Evolutionary conservation across 2,329 filamentous ascomycete genomes (phyloP).

Genomic region (Fusarium setosum): DNA sequence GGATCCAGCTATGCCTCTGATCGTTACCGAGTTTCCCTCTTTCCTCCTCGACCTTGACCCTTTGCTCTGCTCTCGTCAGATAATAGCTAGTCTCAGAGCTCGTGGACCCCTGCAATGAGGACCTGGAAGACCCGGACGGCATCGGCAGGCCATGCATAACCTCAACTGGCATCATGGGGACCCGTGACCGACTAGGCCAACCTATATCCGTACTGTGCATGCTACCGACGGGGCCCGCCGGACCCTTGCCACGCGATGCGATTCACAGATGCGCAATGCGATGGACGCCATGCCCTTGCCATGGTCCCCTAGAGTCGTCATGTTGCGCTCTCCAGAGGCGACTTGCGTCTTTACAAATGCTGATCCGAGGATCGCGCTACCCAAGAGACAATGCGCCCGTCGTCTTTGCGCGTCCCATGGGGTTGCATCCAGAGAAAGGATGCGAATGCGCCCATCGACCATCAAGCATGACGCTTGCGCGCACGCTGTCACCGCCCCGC

Average conservation of each 20-base stretch:
- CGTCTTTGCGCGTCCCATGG: constrained; percentile 16
- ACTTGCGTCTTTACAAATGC: background rate
- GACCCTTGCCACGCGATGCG: constrained; percentile 39
- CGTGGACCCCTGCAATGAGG: constrained; percentile 32
- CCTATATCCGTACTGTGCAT: constrained; percentile 28
- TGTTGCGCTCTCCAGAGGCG: background rate
- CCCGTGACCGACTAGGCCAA: constrained; percentile 31
- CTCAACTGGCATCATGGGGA: constrained; percentile 21
- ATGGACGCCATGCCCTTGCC: constrained; percentile 8
- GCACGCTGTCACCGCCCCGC: constrained; percentile 45
- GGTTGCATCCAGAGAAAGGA: constrained; percentile 36
- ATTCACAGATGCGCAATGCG: constrained; percentile 37
- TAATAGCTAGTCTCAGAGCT: constrained; percentile 7
- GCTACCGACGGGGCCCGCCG: constrained; percentile 27
- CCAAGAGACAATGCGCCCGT: constrained; percentile 25
- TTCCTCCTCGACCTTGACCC: background rate
- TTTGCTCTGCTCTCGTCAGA: constrained; percentile 3
- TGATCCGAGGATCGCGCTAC: constrained; percentile 11
- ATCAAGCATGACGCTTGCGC: constrained; percentile 45
- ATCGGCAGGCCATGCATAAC: constrained; percentile 36
- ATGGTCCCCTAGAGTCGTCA: background rate
- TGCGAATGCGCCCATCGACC: constrained; percentile 43
- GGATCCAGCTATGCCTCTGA: background rate
- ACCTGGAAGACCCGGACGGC: constrained; percentile 30
- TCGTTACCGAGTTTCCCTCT: constrained; percentile 1